Percentiles rank a stretch among this genome's conserved stretches.
These are phyloP conservation scores for Crithidia fasciculata DNA, from an alignment of 208 protist species.

Conservation along the genomic window DNA sequence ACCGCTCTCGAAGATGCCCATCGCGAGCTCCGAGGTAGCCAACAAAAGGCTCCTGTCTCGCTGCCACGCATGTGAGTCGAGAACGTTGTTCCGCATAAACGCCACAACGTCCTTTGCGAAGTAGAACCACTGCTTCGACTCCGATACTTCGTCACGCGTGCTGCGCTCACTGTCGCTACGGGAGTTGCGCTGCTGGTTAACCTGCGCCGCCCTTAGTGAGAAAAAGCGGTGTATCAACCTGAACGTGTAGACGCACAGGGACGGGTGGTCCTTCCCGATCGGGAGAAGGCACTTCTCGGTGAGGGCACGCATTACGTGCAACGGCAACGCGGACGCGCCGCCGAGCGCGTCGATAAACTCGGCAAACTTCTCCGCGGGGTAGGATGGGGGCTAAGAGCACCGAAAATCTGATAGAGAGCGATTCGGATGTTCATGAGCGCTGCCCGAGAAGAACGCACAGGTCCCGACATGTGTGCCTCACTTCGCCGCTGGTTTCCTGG, in stretches of 20 bases:
- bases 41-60: conserved; percentile 33
- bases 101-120: conserved; percentile 67
- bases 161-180: background rate
- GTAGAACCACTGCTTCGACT: conserved; percentile 67
- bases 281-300: conserved; percentile 64
- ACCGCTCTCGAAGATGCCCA: conserved; percentile 51
- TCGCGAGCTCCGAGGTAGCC: conserved; percentile 38
- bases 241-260: conserved; percentile 49
- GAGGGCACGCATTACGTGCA: conserved; percentile 52
- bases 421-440: conserved; percentile 59
- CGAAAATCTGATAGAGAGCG: conserved; percentile 73
- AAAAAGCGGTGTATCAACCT: conserved; percentile 49
- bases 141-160: conserved; percentile 53
- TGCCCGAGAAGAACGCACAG: conserved; percentile 34
- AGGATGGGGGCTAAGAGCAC: conserved; percentile 55
- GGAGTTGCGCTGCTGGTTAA: conserved; percentile 8
- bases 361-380: conserved; percentile 43
- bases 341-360: conserved; percentile 47
- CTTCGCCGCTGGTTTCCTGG: conserved; percentile 51
- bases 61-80: conserved; percentile 52
- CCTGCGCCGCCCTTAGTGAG: conserved; percentile 15
- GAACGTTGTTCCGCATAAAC: conserved; percentile 55
- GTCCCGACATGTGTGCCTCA: conserved; percentile 12
- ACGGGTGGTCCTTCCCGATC: conserved; percentile 42
- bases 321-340: conserved; percentile 25